Evolutionary conservation across 2,329 filamentous ascomycete species (phyloP).

Genomic region (Alternaria rosae): DNA sequence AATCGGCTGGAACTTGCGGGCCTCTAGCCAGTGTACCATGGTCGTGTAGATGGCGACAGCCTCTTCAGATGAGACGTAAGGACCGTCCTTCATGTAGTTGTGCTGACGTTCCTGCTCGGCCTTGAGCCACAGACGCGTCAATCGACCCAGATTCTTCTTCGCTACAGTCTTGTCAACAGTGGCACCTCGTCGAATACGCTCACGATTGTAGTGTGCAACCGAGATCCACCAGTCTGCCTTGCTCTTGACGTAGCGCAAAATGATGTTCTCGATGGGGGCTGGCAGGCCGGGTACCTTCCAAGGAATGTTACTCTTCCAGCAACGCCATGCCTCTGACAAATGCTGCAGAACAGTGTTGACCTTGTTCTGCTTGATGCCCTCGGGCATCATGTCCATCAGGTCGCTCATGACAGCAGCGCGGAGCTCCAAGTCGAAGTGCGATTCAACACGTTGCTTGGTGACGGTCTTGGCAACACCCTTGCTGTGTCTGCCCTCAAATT

Average conservation of each 20-base stretch:
- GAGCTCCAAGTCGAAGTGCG: slow-evolving; percentile 96
- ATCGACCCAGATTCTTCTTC: slow-evolving; percentile 96
- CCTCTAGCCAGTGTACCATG: slow-evolving; percentile 98
- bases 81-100: slow-evolving; percentile 99
- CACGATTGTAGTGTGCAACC: slow-evolving; percentile 97
- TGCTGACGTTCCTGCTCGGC: slow-evolving; percentile 98
- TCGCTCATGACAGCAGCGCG: slow-evolving; percentile 99
- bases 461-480: slow-evolving; percentile 99
- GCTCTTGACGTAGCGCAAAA: slow-evolving; percentile 96
- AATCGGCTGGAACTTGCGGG: slow-evolving; percentile 96
- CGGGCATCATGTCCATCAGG: slow-evolving; percentile 99
- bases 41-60: slow-evolving; percentile 99
- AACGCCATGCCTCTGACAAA: slow-evolving; percentile 97
- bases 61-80: slow-evolving; percentile 97
- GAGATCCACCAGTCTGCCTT: slow-evolving; percentile 99
- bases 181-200: slow-evolving; percentile 93
- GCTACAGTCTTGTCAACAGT: slow-evolving; percentile 99
- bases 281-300: slow-evolving; percentile 98
- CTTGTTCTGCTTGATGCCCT: slow-evolving; percentile 99
- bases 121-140: slow-evolving; percentile 96
- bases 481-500: slow-evolving; percentile 97
- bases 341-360: slow-evolving; percentile 98
- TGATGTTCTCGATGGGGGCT: slow-evolving; percentile 98
- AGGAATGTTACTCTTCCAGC: slow-evolving; percentile 99
- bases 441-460: slow-evolving; percentile 98